phyloP scores from a whole-genome alignment of 805 yeast genomes.

The Metschnikowia arizonensis region DNA sequence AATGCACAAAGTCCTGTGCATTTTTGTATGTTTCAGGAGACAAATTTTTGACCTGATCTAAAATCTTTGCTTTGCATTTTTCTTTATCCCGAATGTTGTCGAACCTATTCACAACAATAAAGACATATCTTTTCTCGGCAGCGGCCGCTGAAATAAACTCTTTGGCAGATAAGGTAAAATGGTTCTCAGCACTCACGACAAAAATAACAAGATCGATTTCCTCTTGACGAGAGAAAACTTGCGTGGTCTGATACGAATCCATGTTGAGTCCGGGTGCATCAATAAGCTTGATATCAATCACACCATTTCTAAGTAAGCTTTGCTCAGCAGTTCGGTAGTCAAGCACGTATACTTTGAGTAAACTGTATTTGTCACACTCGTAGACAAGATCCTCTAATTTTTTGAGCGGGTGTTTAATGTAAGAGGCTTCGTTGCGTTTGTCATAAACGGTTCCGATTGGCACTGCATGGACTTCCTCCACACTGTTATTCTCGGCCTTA shows the following conservation, averaged over 20 bases:
- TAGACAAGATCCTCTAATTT: slow-evolving; percentile 68
- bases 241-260: slow-evolving; percentile 91
- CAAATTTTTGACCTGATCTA: slow-evolving; percentile 78
- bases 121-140: slow-evolving; percentile 83
- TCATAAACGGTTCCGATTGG: slow-evolving; percentile 52
- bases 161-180: slow-evolving; percentile 87
- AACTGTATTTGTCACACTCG: slow-evolving; percentile 63
- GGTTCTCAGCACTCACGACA: slow-evolving; percentile 95
- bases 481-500: slow-evolving; percentile 56
- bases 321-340: slow-evolving; percentile 66
- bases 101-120: slow-evolving; percentile 90
- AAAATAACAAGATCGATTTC: slow-evolving; percentile 95
- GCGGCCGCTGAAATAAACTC: slow-evolving; percentile 91
- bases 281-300: slow-evolving; percentile 84
- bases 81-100: slow-evolving; percentile 81
- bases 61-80: slow-evolving; percentile 68
- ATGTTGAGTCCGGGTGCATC: slow-evolving; percentile 97
- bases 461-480: slow-evolving; percentile 93
- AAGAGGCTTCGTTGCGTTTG: slow-evolving; percentile 60
- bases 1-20: slow-evolving; percentile 88
- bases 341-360: slow-evolving; percentile 76
- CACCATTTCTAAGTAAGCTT: slow-evolving; percentile 80
- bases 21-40: slow-evolving; percentile 91
- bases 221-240: slow-evolving; percentile 92
- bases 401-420: slow-evolving; percentile 48